These are phyloP conservation scores for Curvularia spicifera DNA, from an alignment of 2,329 filamentous ascomycete species.

Conservation along the genomic window DNA sequence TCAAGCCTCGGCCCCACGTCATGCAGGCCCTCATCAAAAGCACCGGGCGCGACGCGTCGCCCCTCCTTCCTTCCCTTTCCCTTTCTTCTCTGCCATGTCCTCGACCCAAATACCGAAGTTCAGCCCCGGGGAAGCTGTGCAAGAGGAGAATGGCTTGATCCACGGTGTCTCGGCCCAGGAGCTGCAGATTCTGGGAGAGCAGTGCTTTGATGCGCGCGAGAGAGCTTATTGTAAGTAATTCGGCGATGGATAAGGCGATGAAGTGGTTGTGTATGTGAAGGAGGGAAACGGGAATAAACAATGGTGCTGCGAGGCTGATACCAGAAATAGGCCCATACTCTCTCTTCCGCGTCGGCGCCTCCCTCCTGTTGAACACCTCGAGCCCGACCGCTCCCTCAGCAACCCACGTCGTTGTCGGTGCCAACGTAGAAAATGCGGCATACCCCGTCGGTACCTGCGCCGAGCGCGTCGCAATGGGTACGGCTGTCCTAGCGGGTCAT, in stretches of 20 bases:
- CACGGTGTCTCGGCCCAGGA: slow-evolving; percentile 66
- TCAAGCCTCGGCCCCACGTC: slow-evolving; percentile 23
- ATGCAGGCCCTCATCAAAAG: slow-evolving; percentile 17
- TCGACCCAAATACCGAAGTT: slow-evolving; percentile 31
- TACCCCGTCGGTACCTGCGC: slow-evolving; percentile 97
- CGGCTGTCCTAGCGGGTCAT: slow-evolving; percentile 70
- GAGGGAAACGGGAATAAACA: no score
- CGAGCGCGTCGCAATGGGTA: slow-evolving; percentile 83
- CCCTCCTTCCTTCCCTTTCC: slow-evolving; percentile 25
- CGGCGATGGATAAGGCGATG: neutral
- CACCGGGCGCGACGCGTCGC: slow-evolving; percentile 21
- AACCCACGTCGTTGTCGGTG: slow-evolving; percentile 67
- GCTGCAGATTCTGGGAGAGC: slow-evolving; percentile 67
- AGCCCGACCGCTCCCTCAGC: slow-evolving; percentile 47
- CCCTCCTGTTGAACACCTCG: slow-evolving; percentile 63
- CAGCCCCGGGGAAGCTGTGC: slow-evolving; percentile 38
- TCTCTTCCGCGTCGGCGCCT: slow-evolving; percentile 86
- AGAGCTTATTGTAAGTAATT: slow-evolving; percentile 75
- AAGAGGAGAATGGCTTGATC: slow-evolving; percentile 52
- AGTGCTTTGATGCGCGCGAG: slow-evolving; percentile 73
- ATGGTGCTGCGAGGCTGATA: neutral
- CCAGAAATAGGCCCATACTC: slow-evolving; percentile 75
- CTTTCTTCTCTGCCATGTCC: slow-evolving; percentile 40
- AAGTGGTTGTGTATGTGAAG: neutral
- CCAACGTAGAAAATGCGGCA: slow-evolving; percentile 81